Conservation (phyloP, 225 moss, liverwort and hornwort genomes). For the Polytrichum commune region DNA sequence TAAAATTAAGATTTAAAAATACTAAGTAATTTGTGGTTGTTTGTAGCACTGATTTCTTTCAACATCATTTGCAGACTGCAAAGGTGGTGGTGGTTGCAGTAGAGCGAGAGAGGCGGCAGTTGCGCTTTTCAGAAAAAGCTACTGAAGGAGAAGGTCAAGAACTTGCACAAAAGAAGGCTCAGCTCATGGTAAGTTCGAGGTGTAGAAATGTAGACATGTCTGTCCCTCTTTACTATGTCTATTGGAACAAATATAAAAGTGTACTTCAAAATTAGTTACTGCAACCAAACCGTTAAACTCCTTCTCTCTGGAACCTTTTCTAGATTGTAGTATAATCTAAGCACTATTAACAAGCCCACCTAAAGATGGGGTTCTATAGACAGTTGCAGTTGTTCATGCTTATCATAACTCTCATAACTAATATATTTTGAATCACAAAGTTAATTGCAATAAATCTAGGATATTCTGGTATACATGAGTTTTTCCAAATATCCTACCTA, state of each 20-base stretch:
- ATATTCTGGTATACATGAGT: too few species aligned
- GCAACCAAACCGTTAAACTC: neutral
- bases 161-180: conserved; percentile 50
- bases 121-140: conserved; percentile 63
- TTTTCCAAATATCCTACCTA: too few species aligned
- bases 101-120: conserved; percentile 53
- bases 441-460: neutral
- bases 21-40: too few species aligned
- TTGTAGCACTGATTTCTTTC: too few species aligned
- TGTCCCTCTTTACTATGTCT: too few species aligned
- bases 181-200: conserved; percentile 54
- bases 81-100: conserved; percentile 53
- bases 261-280: neutral
- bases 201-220: neutral
- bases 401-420: neutral
- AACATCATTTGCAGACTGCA: conserved; percentile 45
- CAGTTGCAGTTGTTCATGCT: neutral
- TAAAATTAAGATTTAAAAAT: too few species aligned
- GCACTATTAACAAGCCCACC: neutral
- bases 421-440: neutral
- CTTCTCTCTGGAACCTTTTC: neutral
- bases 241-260: too few species aligned
- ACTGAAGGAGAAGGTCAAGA: conserved; percentile 71
- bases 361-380: conserved; percentile 10
- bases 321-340: too few species aligned